Percentiles rank a stretch among this genome's conserved stretches.
Evolutionary conservation across 2,329 filamentous ascomycete species (phyloP).

Genomic region (Colletotrichum paranaense): DNA sequence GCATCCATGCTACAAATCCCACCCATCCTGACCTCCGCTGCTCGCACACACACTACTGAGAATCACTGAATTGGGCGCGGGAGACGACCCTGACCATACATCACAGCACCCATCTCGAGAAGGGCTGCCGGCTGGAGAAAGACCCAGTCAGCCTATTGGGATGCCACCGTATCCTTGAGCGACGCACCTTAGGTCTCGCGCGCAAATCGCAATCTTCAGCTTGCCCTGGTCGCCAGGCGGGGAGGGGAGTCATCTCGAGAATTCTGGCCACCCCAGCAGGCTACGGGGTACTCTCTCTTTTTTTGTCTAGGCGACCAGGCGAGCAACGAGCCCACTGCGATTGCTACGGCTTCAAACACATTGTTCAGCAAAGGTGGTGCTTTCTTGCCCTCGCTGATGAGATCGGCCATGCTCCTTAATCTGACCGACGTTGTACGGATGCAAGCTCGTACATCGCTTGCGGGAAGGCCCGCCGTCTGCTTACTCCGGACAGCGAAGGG

Average conservation of each 20-base stretch:
- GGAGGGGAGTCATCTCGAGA: not conserved
- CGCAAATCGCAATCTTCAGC: not conserved
- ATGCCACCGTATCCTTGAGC: slow-evolving; percentile 19
- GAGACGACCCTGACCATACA: slow-evolving; percentile 24
- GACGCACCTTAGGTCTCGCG: not conserved
- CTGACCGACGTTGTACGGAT: slow-evolving; percentile 15
- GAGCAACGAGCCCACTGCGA: slow-evolving; percentile 9
- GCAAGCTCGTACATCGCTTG: slow-evolving; percentile 12
- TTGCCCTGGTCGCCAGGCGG: not conserved
- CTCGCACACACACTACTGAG: not conserved
- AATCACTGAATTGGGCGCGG: slow-evolving; percentile 28
- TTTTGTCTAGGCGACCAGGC: not conserved
- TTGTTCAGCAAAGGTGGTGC: not conserved
- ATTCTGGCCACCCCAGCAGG: slow-evolving; percentile 3
- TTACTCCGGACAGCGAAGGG: slow-evolving; percentile 19
- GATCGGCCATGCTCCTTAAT: not conserved
- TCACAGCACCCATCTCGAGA: slow-evolving; percentile 24
- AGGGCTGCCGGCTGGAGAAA: slow-evolving; percentile 20
- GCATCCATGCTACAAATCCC: slow-evolving; percentile 16
- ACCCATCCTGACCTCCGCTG: not conserved
- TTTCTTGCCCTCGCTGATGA: not conserved
- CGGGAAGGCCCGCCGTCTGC: slow-evolving; percentile 26
- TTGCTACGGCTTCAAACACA: slow-evolving; percentile 2
- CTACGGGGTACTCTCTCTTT: not conserved
- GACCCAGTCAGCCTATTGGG: slow-evolving; percentile 24